Evolutionary conservation across 177 flowering plant species (phyloP).

Genomic region (Telopea speciosissima): DNA sequence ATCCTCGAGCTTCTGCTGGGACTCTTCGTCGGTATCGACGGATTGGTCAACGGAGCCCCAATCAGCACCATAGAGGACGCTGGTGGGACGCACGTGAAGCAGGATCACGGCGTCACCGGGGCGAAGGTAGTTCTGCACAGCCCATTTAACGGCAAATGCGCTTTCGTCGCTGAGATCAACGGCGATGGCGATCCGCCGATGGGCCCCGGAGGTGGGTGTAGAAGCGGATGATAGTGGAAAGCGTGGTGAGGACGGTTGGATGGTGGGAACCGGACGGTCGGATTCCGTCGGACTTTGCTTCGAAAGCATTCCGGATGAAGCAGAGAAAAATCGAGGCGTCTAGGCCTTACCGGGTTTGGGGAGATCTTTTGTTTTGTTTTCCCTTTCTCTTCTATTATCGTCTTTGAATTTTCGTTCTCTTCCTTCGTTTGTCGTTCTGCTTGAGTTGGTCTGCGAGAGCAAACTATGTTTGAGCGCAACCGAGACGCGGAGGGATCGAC

Average conservation of each 20-base stretch:
- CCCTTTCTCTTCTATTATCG: not conserved
- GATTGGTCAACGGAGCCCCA: slow-evolving; percentile 60
- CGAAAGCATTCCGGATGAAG: slow-evolving; percentile 19
- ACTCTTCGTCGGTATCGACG: slow-evolving; percentile 29
- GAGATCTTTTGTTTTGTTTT: not conserved
- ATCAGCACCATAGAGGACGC: slow-evolving; percentile 78
- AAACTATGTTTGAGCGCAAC: not conserved
- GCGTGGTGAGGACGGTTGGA: slow-evolving; percentile 56
- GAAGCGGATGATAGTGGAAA: slow-evolving; percentile 23
- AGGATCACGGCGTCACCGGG: slow-evolving; percentile 68
- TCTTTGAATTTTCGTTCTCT: not conserved
- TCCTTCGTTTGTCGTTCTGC: not conserved
- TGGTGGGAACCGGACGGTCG: slow-evolving; percentile 22
- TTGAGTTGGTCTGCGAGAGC: not conserved
- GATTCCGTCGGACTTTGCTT: slow-evolving; percentile 20
- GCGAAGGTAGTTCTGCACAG: slow-evolving; percentile 72
- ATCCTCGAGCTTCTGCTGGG: slow-evolving; percentile 53
- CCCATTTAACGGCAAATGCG: slow-evolving; percentile 77
- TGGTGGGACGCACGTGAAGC: slow-evolving; percentile 69
- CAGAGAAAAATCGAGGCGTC: not conserved
- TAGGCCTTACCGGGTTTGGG: not conserved
- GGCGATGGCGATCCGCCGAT: slow-evolving; percentile 69
- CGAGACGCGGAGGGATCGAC: not conserved
- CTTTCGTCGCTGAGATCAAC: slow-evolving; percentile 81
- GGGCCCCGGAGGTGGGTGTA: slow-evolving; percentile 46